Conservation (phyloP, 495 filamentous ascomycete species). For the Cryomyces antarcticus region DNA sequence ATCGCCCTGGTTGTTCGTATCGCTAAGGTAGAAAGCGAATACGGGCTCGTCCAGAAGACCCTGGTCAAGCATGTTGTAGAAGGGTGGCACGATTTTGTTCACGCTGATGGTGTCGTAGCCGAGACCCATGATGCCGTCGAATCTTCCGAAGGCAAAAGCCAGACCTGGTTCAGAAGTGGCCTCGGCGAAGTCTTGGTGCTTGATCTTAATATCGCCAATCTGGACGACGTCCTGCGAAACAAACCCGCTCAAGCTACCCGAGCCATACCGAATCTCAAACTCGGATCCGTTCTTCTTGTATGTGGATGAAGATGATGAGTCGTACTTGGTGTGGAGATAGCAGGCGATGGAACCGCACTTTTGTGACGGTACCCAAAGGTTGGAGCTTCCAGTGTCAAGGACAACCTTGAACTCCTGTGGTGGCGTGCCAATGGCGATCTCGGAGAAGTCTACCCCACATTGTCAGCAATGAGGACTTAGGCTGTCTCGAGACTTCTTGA, state of each 20-base stretch:
- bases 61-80: constrained; percentile 89
- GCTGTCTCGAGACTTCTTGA: not conserved
- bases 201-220: constrained; percentile 76
- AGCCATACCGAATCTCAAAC: constrained; percentile 93
- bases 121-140: constrained; percentile 93
- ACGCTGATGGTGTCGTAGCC: constrained; percentile 92
- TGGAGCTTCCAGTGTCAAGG: constrained; percentile 95
- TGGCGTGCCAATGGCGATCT: constrained; percentile 80
- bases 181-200: constrained; percentile 86
- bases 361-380: constrained; percentile 90
- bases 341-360: constrained; percentile 93
- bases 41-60: constrained; percentile 75
- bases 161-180: constrained; percentile 86
- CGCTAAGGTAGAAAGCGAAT: constrained; percentile 88
- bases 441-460: constrained; percentile 66
- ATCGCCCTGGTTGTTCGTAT: constrained; percentile 48
- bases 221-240: constrained; percentile 68
- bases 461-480: not conserved
- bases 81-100: constrained; percentile 81
- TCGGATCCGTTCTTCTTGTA: constrained; percentile 81
- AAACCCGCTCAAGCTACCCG: constrained; percentile 84
- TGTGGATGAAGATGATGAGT: constrained; percentile 73
- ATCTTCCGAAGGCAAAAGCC: constrained; percentile 93
- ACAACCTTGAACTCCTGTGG: constrained; percentile 96
- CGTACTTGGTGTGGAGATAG: constrained; percentile 93